Conservation (phyloP, 129 eudicot species). For the Escallonia herrerae region DNA sequence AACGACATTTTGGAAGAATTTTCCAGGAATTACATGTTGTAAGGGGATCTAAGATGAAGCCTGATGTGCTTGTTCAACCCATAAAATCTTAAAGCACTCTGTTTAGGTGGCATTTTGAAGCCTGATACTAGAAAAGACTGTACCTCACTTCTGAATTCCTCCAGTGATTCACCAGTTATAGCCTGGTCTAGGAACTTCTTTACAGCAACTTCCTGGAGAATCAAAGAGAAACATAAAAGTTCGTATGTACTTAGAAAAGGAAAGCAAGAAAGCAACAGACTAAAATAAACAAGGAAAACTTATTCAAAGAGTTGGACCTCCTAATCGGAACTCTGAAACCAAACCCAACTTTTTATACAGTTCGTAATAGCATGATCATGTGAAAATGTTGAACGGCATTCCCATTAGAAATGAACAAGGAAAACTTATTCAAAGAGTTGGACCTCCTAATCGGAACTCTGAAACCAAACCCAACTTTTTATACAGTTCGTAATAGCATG, state of each 20-base stretch:
- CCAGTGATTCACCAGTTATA: constrained; percentile 75
- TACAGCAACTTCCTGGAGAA: constrained; percentile 89
- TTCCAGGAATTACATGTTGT: no score
- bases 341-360: no score
- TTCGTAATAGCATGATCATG: not conserved
- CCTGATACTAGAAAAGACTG: not conserved
- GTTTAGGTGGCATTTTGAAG: not conserved
- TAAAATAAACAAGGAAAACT: not conserved
- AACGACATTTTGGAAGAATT: no score
- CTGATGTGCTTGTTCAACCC: no score
- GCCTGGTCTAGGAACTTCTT: constrained; percentile 89
- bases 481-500: no score
- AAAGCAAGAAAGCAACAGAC: constrained; percentile 9
- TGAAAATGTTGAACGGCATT: not conserved
- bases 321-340: no score
- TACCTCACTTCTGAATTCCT: constrained; percentile 94
- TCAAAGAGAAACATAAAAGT: constrained; percentile 8
- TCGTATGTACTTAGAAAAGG: constrained; percentile 5
- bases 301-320: no score
- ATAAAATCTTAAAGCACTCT: no score
- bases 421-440: no score
- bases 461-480: no score
- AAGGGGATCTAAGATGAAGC: no score
- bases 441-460: no score
- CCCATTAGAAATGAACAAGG: not conserved